These are phyloP conservation scores for Emydomyces testavorans DNA, from an alignment of 2,329 filamentous ascomycete species.

Conservation along the genomic window DNA sequence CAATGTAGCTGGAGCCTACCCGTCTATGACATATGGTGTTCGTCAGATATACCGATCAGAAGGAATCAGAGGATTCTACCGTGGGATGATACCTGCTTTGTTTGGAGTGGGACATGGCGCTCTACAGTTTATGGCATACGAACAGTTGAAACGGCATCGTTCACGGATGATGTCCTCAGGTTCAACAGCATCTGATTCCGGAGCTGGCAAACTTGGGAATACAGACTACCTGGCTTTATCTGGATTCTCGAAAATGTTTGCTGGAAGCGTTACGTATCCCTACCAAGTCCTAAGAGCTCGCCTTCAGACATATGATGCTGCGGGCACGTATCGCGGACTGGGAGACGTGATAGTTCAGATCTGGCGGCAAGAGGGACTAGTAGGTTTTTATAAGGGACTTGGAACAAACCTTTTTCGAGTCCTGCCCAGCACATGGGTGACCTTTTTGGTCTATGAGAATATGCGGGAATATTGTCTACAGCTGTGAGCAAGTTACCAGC, in stretches of 20 bases:
- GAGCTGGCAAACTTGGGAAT: slow-evolving; percentile 44
- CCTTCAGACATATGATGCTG: slow-evolving; percentile 79
- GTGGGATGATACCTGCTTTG: slow-evolving; percentile 69
- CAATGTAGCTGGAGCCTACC: slow-evolving; percentile 64
- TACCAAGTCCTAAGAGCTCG: slow-evolving; percentile 85
- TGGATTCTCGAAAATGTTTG: slow-evolving; percentile 71
- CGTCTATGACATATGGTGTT: slow-evolving; percentile 61
- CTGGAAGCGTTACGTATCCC: slow-evolving; percentile 82
- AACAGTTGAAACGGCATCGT: slow-evolving; percentile 56
- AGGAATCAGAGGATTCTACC: slow-evolving; percentile 71
- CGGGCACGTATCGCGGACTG: slow-evolving; percentile 59
- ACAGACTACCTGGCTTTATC: slow-evolving; percentile 71
- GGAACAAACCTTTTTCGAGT: slow-evolving; percentile 83
- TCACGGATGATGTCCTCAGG: slow-evolving; percentile 26
- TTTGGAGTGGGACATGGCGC: slow-evolving; percentile 85
- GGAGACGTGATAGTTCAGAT: slow-evolving; percentile 61
- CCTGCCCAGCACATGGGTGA: slow-evolving; percentile 88
- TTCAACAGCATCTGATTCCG: slow-evolving; percentile 3
- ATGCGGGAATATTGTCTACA: slow-evolving; percentile 52
- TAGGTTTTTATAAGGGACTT: slow-evolving; percentile 84
- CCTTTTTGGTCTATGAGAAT: slow-evolving; percentile 95
- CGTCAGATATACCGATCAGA: slow-evolving; percentile 56
- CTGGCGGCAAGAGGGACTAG: slow-evolving; percentile 65
- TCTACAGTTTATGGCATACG: slow-evolving; percentile 92
- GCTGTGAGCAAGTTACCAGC: background rate